Conservation (phyloP, 768 basidiomycete genomes). For the Lactarius trivialis region DNA sequence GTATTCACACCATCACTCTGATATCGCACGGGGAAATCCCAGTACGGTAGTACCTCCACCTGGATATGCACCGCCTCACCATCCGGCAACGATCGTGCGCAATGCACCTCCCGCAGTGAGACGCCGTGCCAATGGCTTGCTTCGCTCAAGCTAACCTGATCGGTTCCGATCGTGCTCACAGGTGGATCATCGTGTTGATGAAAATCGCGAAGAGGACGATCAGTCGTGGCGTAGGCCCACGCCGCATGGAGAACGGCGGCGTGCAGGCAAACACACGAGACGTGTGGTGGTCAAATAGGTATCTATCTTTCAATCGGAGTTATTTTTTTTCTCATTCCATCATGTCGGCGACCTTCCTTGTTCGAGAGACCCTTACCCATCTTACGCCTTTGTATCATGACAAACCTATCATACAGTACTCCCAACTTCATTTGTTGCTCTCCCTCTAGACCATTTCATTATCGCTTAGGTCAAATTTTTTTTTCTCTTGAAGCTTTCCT, state of each 20-base stretch:
- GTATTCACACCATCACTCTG: conserved; percentile 32
- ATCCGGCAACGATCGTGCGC: conserved; percentile 14
- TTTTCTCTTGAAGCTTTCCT: background rate
- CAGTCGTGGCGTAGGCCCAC: conserved; percentile 65
- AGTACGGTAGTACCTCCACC: conserved; percentile 28
- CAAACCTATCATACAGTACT: background rate
- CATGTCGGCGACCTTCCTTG: background rate
- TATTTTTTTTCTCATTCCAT: background rate
- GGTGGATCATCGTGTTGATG: conserved; percentile 33
- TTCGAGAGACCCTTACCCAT: conserved; percentile 3
- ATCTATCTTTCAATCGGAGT: conserved; percentile 8
- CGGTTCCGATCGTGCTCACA: conserved; percentile 18
- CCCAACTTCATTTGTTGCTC: background rate
- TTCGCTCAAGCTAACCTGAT: conserved; percentile 13
- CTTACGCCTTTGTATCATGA: background rate
- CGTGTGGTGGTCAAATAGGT: conserved; percentile 45
- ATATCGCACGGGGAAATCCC: conserved; percentile 28
- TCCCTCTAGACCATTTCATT: background rate
- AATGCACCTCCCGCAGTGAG: conserved; percentile 19
- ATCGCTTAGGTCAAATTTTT: background rate
- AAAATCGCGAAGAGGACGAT: conserved; percentile 53
- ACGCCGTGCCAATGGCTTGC: conserved; percentile 6
- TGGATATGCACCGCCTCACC: conserved; percentile 24
- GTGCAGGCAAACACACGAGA: conserved; percentile 75
- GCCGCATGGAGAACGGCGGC: conserved; percentile 65